Percentiles rank a stretch among this genome's conserved stretches.
Evolutionary conservation across 2,329 filamentous ascomycete genomes (phyloP).

Genomic region (Didymellaceae sp.): DNA sequence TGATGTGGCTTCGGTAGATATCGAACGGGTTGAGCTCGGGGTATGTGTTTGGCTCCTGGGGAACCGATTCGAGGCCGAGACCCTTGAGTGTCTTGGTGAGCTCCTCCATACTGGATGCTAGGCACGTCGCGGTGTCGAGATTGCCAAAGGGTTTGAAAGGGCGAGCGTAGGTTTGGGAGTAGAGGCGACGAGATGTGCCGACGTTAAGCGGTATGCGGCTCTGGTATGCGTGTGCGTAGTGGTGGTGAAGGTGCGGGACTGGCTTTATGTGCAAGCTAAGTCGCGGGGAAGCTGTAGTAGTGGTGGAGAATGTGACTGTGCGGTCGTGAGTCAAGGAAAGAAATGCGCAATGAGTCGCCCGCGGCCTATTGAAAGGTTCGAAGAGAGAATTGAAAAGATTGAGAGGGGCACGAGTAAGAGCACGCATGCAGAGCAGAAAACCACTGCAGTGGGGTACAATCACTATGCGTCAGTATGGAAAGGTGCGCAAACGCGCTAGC

Average conservation of each 20-base stretch:
- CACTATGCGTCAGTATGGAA: constrained; percentile 39
- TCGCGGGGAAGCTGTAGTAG: constrained; percentile 16
- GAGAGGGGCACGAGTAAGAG: constrained; percentile 18
- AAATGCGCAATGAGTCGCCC: constrained; percentile 42
- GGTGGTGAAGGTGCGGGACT: constrained; percentile 11
- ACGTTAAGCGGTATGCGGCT: neutral
- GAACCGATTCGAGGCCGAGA: constrained; percentile 49
- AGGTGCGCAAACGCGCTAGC: constrained; percentile 30
- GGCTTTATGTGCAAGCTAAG: constrained; percentile 15
- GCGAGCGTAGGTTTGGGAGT: constrained; percentile 24
- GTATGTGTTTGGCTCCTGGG: constrained; percentile 54
- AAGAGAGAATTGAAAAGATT: constrained; percentile 37
- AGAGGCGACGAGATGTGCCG: constrained; percentile 14
- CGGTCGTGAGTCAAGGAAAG: constrained; percentile 38
- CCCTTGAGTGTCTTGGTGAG: constrained; percentile 45
- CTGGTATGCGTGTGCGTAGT: constrained; percentile 3
- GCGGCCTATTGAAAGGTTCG: constrained; percentile 35
- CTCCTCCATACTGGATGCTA: constrained; percentile 43
- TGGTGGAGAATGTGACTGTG: constrained; percentile 18
- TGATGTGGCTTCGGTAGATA: constrained; percentile 79
- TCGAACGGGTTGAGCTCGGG: constrained; percentile 78
- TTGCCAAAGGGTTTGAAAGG: constrained; percentile 29
- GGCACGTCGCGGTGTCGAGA: constrained; percentile 35
- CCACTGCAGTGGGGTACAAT: constrained; percentile 27
- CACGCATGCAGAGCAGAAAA: constrained; percentile 24